A percentile compares a stretch with the other conserved stretches of the same genome.
phyloP scores from a whole-genome alignment of 164 flowering plant genomes.

The Piper longum region DNA sequence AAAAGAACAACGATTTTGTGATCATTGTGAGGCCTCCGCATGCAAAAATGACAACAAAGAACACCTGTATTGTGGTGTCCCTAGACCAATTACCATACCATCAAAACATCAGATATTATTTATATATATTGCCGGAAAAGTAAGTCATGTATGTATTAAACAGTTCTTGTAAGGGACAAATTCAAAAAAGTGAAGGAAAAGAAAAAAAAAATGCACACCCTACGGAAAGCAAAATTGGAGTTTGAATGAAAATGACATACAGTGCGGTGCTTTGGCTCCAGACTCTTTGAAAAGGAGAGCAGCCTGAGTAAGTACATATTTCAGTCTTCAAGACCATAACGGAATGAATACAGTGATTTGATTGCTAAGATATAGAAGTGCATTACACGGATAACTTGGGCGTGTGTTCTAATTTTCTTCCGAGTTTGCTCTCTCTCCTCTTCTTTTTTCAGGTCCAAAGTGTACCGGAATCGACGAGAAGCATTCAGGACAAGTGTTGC shows the following conservation, averaged over 20 bases:
- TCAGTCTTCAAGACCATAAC: not conserved
- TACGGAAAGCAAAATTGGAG: not conserved
- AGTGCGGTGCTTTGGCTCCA: slow-evolving; percentile 25
- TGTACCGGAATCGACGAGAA: slow-evolving; percentile 90
- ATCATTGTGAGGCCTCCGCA: too few species aligned
- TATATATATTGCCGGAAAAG: not conserved
- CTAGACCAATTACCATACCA: not conserved
- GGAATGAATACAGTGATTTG: too few species aligned
- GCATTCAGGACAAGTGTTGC: slow-evolving; percentile 98
- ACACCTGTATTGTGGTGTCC: not conserved
- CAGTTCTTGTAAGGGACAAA: too few species aligned
- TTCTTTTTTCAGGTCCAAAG: slow-evolving; percentile 80
- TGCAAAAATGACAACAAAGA: too few species aligned
- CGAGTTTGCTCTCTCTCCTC: slow-evolving; percentile 56
- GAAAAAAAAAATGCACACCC: not conserved
- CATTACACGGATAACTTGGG: slow-evolving; percentile 77
- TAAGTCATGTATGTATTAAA: not conserved
- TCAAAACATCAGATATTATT: not conserved
- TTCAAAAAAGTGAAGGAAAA: not conserved
- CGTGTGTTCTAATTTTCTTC: slow-evolving; percentile 79
- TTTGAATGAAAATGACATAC: slow-evolving; percentile 16
- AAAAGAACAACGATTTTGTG: too few species aligned
- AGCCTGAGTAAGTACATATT: slow-evolving; percentile 40
- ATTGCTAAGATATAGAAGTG: not conserved
- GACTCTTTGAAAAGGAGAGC: slow-evolving; percentile 75